These are phyloP conservation scores for Dryas drummondii DNA, from an alignment of 306 rosid species.

Conservation along the genomic window DNA sequence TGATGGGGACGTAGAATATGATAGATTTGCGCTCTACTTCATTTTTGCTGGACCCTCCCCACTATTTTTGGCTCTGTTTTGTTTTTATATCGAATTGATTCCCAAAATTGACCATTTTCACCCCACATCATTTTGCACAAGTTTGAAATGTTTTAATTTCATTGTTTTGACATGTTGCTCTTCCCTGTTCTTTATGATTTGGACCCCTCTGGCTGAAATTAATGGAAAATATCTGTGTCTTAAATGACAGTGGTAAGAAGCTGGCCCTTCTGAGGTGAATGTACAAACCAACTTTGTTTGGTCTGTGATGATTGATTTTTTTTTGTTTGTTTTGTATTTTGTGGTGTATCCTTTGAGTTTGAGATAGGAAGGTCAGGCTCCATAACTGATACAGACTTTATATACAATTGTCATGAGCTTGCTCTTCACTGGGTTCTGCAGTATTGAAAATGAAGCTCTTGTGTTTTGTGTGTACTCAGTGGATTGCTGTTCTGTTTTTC, in stretches of 20 bases:
- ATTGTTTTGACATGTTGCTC: background rate
- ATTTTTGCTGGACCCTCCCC: background rate
- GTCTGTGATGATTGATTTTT: background rate
- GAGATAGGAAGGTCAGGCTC: background rate
- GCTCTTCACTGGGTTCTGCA: background rate
- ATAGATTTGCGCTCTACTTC: background rate
- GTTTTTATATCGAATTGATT: background rate
- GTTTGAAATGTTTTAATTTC: background rate
- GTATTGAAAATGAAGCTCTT: background rate
- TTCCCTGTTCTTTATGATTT: background rate
- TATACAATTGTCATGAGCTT: background rate
- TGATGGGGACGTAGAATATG: constrained; percentile 9
- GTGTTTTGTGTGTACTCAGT: background rate
- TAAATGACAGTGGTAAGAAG: background rate
- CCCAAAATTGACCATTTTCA: background rate
- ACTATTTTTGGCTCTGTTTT: background rate
- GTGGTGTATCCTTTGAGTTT: background rate
- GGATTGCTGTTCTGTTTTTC: background rate
- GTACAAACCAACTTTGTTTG: background rate
- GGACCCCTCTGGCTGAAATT: background rate
- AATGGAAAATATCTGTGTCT: background rate
- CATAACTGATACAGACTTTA: background rate
- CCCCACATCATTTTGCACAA: background rate
- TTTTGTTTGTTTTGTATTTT: background rate
- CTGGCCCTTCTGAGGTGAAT: background rate